Evolutionary conservation across 2,329 filamentous ascomycete genomes (phyloP).

Genomic region (Colletotrichum caudatum): DNA sequence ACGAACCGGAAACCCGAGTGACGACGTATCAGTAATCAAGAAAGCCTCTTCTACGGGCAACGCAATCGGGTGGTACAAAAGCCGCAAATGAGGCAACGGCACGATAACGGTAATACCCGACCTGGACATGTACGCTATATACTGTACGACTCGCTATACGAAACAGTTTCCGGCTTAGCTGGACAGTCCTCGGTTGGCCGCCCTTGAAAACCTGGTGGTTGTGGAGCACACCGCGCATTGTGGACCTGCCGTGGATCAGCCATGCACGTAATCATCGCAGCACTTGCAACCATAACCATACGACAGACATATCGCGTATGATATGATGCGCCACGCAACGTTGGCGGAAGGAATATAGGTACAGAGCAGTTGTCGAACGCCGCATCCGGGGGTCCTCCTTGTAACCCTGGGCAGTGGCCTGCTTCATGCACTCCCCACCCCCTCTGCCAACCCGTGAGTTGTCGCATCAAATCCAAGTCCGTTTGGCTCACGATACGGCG

Average conservation of each 20-base stretch:
- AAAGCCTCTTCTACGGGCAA: too few species aligned
- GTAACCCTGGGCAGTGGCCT: not conserved
- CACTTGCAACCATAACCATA: not conserved
- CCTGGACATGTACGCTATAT: not conserved
- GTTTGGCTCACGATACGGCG: not conserved
- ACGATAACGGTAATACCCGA: too few species aligned
- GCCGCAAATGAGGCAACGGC: too few species aligned
- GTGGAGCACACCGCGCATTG: not conserved
- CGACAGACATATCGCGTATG: fast-evolving
- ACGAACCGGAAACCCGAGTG: too few species aligned
- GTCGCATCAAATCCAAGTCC: not conserved
- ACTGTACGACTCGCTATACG: not conserved
- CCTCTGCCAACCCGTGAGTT: not conserved
- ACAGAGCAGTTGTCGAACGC: not conserved
- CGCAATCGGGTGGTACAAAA: too few species aligned
- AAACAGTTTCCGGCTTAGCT: not conserved
- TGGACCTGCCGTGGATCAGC: not conserved
- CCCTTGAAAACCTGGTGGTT: too few species aligned
- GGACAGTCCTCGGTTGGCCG: too few species aligned
- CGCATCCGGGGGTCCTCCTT: not conserved
- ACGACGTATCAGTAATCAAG: too few species aligned
- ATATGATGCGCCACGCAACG: too few species aligned
- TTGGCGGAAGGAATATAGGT: not conserved
- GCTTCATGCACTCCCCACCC: not conserved
- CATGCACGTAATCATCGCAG: not conserved